A percentile compares a stretch with the other conserved stretches of the same genome.
phyloP scores from a whole-genome alignment of 306 rosid species.

The Argentina anserina region DNA sequence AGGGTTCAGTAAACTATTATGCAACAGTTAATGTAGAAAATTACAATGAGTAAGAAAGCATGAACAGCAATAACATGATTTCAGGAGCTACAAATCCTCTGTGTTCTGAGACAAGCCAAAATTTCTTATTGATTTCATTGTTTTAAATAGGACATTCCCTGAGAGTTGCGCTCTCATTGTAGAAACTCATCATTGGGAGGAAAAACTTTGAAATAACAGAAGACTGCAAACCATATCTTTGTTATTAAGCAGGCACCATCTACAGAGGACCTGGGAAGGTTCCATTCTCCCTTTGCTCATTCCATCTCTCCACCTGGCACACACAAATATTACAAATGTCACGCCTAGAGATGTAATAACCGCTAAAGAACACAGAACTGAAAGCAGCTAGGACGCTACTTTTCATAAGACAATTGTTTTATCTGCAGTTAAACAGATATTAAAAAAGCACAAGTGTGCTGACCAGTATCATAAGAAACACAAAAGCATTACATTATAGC shows the following conservation, averaged over 20 bases:
- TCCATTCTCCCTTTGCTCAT: conserved; percentile 97
- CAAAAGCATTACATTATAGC: not conserved
- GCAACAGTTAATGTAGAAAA: not conserved
- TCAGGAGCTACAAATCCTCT: conserved; percentile 30
- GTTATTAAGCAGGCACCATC: conserved; percentile 28
- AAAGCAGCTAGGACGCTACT: not conserved
- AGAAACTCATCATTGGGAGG: conserved; percentile 25
- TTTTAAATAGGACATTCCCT: conserved; percentile 32
- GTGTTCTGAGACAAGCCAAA: conserved; percentile 42
- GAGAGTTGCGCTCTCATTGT: conserved; percentile 42
- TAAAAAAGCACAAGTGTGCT: not conserved
- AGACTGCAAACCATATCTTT: conserved; percentile 24
- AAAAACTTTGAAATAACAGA: conserved; percentile 28
- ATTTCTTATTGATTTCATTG: conserved; percentile 69
- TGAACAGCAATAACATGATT: conserved; percentile 13
- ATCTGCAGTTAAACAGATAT: not conserved
- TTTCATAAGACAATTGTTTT: not conserved
- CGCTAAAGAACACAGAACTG: not conserved
- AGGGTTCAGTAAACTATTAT: not conserved
- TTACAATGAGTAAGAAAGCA: not conserved
- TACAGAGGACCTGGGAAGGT: conserved; percentile 95
- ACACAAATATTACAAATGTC: conserved; percentile 6
- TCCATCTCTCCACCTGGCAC: conserved; percentile 86
- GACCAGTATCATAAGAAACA: not conserved
- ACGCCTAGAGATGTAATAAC: not conserved